These are phyloP conservation scores for Chrysosporium keratinophilum DNA, from an alignment of 2,329 filamentous ascomycete species.

Conservation along the genomic window DNA sequence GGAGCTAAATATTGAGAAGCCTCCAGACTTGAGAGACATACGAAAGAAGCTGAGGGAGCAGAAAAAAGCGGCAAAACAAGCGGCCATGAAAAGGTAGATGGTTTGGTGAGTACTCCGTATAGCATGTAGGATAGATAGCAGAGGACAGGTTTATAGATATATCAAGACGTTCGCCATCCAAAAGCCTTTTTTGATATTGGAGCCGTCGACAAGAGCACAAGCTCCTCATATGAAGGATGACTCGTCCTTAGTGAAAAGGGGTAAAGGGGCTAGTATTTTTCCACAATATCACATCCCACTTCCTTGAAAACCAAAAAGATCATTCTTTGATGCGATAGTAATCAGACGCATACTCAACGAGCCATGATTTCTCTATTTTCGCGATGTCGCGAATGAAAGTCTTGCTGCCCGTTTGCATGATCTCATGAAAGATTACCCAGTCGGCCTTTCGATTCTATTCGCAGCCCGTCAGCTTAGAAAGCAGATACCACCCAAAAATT, in stretches of 20 bases:
- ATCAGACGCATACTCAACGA: constrained; percentile 75
- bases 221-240: no score
- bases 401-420: constrained; percentile 80
- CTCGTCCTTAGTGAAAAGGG: background rate
- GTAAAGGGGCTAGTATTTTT: background rate
- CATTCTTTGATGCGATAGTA: constrained; percentile 56
- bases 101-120: background rate
- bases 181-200: no score
- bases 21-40: constrained; percentile 72
- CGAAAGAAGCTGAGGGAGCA: constrained; percentile 59
- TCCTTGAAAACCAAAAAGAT: background rate
- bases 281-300: background rate
- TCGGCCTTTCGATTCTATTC: constrained; percentile 74
- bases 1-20: constrained; percentile 73
- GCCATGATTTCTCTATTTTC: constrained; percentile 89
- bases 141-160: no score
- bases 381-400: constrained; percentile 83
- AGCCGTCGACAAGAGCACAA: no score
- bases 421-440: constrained; percentile 92
- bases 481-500: background rate
- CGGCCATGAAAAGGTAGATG: constrained; percentile 8
- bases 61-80: constrained; percentile 54
- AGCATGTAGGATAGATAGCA: constrained; percentile 6
- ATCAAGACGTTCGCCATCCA: no score
- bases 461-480: constrained; percentile 2